phyloP scores from a whole-genome alignment of 169 alveolate genomes.

The Perkinsus chesapeaki region DNA sequence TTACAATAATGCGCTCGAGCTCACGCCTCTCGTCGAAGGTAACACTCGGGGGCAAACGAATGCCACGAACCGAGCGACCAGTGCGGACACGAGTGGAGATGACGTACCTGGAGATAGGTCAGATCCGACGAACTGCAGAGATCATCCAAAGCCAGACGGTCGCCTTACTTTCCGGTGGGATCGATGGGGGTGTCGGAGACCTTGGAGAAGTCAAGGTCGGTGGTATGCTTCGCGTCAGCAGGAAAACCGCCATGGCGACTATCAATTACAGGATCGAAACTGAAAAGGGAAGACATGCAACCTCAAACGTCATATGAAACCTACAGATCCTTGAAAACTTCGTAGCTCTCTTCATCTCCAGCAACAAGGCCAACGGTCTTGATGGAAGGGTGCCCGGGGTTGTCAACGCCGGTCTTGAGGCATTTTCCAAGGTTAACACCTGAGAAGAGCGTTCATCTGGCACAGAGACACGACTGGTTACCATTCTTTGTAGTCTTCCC shows the following conservation, averaged over 20 bases:
- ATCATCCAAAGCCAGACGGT: constrained; percentile 17
- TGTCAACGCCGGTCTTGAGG: constrained; percentile 28
- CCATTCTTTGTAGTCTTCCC: not conserved
- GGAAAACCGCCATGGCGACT: constrained; percentile 12
- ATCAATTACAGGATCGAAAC: constrained; percentile 22
- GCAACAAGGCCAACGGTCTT: constrained; percentile 19
- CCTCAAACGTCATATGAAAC: not conserved
- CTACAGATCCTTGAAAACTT: constrained; percentile 12
- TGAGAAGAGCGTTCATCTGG: not conserved
- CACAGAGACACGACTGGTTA: not conserved
- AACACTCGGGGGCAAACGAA: constrained; percentile 38
- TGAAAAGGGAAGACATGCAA: not conserved
- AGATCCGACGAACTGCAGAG: not conserved
- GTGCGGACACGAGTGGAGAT: constrained; percentile 27
- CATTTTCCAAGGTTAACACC: constrained; percentile 17
- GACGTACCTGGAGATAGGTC: constrained; percentile 21
- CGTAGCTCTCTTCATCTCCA: constrained; percentile 25
- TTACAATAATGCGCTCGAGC: constrained; percentile 19
- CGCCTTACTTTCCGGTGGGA: constrained; percentile 13
- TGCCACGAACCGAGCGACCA: constrained; percentile 20
- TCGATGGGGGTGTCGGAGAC: constrained; percentile 13
- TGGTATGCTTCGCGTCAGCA: constrained; percentile 13
- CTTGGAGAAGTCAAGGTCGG: constrained; percentile 29
- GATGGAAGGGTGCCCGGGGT: constrained; percentile 27
- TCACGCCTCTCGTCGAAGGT: constrained; percentile 30